These are phyloP conservation scores for Fusarium odoratissimum DNA, from an alignment of 2,329 filamentous ascomycete species.

Conservation along the genomic window DNA sequence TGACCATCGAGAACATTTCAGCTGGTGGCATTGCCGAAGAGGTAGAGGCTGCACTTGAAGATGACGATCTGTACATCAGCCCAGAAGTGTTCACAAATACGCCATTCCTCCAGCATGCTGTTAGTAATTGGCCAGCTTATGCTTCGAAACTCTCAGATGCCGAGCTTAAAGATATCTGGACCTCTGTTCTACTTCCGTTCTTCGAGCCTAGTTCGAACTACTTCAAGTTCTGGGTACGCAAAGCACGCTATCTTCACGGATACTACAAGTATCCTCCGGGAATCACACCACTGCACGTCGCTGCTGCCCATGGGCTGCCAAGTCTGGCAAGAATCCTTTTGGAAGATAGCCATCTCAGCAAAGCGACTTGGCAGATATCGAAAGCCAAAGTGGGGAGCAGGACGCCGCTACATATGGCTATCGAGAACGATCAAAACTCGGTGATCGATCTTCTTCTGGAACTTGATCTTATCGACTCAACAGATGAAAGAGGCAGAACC, in stretches of 20 bases:
- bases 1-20: fast-evolving
- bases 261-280: neutral
- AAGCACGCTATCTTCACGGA: neutral
- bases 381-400: neutral
- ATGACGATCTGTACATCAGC: neutral
- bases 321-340: fast-evolving
- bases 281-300: neutral
- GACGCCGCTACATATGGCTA: neutral
- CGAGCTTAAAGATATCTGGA: fast-evolving
- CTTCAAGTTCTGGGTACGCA: neutral
- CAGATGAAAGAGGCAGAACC: neutral
- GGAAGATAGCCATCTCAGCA: fast-evolving
- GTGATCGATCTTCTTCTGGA: fast-evolving
- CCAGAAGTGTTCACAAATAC: neutral
- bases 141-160: fast-evolving
- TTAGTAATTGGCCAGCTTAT: neutral
- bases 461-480: neutral
- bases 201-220: neutral
- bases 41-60: neutral
- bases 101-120: neutral
- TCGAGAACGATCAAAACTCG: neutral
- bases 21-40: fast-evolving
- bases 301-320: fast-evolving
- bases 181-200: fast-evolving
- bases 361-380: neutral